Conservation (phyloP, 2,329 filamentous ascomycete species). For the Madurella fahalii region DNA sequence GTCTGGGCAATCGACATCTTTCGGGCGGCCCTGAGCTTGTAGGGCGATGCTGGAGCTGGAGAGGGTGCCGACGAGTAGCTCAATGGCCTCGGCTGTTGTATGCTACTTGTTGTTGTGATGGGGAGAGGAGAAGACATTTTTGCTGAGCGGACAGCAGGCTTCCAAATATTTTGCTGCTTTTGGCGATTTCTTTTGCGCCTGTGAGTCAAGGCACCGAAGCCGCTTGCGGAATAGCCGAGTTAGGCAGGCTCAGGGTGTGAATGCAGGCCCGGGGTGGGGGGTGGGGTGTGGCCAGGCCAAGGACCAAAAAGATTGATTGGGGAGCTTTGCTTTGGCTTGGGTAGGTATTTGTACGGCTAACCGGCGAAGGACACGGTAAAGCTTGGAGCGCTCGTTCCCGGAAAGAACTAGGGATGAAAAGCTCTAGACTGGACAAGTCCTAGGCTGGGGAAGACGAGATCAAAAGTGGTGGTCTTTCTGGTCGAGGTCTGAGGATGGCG, state of each 20-base stretch:
- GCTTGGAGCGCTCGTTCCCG: neutral
- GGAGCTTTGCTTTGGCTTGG: neutral
- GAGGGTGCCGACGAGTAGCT: constrained; percentile 16
- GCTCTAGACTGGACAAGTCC: neutral
- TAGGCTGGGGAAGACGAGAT: neutral
- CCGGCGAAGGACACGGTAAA: no score
- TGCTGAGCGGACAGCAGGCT: constrained; percentile 11
- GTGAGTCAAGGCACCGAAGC: constrained; percentile 27
- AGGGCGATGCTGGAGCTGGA: constrained; percentile 38
- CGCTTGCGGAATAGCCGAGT: constrained; percentile 24
- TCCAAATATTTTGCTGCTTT: constrained; percentile 22
- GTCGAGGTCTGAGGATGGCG: constrained; percentile 10
- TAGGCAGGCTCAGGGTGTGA: constrained; percentile 18
- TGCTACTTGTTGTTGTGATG: constrained; percentile 17
- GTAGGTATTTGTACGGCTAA: no score
- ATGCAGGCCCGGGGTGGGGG: constrained; percentile 3
- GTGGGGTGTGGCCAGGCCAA: constrained; percentile 13
- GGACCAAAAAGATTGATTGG: neutral
- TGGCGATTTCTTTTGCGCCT: constrained; percentile 19
- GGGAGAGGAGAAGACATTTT: constrained; percentile 25
- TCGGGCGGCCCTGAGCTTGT: constrained; percentile 60
- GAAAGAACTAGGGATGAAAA: neutral
- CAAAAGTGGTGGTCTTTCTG: constrained; percentile 5
- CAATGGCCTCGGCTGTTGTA: constrained; percentile 16
- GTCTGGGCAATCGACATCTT: constrained; percentile 94